A percentile compares a stretch with the other conserved stretches of the same genome.
phyloP scores from a whole-genome alignment of 2,329 filamentous ascomycete species.

The Hypoxylon sp. region DNA sequence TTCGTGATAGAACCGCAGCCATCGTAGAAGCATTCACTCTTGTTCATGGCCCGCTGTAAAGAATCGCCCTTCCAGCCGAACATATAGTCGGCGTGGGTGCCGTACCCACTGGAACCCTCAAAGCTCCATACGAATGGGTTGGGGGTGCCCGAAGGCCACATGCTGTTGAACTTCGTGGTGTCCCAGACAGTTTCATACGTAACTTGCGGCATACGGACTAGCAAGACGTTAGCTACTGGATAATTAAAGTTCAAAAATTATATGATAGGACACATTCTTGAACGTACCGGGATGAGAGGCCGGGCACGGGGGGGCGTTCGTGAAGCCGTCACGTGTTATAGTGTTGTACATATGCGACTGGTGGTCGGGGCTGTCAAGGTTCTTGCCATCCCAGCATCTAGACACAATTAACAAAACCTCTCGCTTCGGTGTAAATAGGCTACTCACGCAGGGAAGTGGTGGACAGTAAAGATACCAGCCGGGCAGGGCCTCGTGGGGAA shows the following conservation, averaged over 20 bases:
- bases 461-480: slow-evolving; percentile 59
- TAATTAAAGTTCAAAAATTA: neutral
- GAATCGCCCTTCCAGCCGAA: slow-evolving; percentile 49
- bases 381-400: slow-evolving; percentile 46
- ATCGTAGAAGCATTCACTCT: slow-evolving; percentile 59
- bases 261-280: neutral
- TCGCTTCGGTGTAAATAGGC: neutral
- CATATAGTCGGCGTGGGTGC: slow-evolving; percentile 47
- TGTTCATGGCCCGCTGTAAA: slow-evolving; percentile 54
- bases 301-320: slow-evolving; percentile 49
- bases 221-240: neutral
- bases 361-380: slow-evolving; percentile 44
- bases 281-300: slow-evolving; percentile 36
- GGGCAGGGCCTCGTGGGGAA: slow-evolving; percentile 58
- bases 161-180: slow-evolving; percentile 56
- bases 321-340: slow-evolving; percentile 42
- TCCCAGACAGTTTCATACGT: slow-evolving; percentile 63
- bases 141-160: slow-evolving; percentile 54
- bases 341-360: slow-evolving; percentile 48
- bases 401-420: slow-evolving; percentile 13
- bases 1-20: slow-evolving; percentile 53
- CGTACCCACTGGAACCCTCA: slow-evolving; percentile 53
- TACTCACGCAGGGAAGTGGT: slow-evolving; percentile 57
- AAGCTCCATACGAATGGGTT: slow-evolving; percentile 54
- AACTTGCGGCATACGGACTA: slow-evolving; percentile 58